Evolutionary conservation across 495 filamentous ascomycete genomes (phyloP).

Genomic region (Aspergillus incahuasiensis): DNA sequence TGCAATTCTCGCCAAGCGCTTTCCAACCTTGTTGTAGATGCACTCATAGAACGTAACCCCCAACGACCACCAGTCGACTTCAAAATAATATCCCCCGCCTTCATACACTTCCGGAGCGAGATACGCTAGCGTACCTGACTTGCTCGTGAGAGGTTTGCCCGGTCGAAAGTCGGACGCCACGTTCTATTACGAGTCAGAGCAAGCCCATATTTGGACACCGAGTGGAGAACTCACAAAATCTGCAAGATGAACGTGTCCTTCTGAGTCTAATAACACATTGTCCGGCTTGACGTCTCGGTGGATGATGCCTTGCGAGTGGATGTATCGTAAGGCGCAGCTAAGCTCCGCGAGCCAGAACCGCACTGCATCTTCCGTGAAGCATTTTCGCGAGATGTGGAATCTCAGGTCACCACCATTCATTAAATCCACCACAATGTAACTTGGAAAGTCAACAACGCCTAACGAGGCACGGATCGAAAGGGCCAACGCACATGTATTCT

Average conservation of each 20-base stretch:
- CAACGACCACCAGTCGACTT: conserved; percentile 98
- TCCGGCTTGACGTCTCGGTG: conserved; percentile 97
- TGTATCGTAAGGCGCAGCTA: conserved; percentile 86
- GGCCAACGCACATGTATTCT: conserved; percentile 80
- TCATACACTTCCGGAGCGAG: conserved; percentile 93
- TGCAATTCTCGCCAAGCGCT: neutral
- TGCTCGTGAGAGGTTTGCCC: conserved; percentile 83
- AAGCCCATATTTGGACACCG: neutral
- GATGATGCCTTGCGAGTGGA: conserved; percentile 88
- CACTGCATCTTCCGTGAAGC: conserved; percentile 95
- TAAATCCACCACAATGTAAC: conserved; percentile 95
- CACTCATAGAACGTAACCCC: conserved; percentile 98
- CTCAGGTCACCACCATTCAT: conserved; percentile 98
- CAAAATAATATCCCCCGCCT: conserved; percentile 76
- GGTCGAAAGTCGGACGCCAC: conserved; percentile 89
- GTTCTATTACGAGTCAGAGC: conserved; percentile 55
- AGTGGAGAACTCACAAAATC: conserved; percentile 71
- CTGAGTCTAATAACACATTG: conserved; percentile 88
- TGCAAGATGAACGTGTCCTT: conserved; percentile 95
- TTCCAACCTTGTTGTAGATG: conserved; percentile 91
- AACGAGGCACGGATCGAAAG: neutral
- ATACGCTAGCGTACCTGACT: conserved; percentile 94
- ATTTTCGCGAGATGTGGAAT: conserved; percentile 97
- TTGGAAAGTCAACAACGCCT: conserved; percentile 35
- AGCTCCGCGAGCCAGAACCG: conserved; percentile 95